Evolutionary conservation across 306 rosid genomes (phyloP).

Genomic region (Ziziphus jujuba): DNA sequence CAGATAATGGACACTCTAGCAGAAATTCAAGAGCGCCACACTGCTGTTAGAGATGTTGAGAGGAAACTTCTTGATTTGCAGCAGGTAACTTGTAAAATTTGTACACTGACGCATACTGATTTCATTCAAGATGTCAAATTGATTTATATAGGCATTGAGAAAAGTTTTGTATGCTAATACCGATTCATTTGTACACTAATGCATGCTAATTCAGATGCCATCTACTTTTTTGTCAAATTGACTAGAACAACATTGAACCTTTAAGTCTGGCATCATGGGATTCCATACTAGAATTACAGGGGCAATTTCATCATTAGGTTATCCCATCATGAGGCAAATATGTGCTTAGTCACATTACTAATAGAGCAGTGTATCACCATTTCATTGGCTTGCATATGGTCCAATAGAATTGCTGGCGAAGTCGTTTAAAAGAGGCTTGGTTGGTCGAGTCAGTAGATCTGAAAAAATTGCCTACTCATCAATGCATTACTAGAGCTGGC

Average conservation of each 20-base stretch:
- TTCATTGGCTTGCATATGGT: background rate
- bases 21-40: constrained; percentile 95
- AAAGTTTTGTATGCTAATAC: too few species aligned
- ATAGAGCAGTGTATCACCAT: background rate
- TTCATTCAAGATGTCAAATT: constrained; percentile 6
- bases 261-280: background rate
- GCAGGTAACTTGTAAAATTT: constrained; percentile 50
- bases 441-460: background rate
- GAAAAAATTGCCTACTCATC: background rate
- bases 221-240: background rate
- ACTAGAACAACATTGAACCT: background rate
- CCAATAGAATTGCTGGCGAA: background rate
- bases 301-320: background rate
- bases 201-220: background rate
- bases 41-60: constrained; percentile 89
- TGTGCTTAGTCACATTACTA: background rate
- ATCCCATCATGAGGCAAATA: background rate
- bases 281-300: background rate
- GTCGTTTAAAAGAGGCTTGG: background rate
- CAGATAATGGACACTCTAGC: constrained; percentile 89
- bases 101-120: constrained; percentile 12
- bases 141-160: background rate
- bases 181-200: background rate
- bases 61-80: constrained; percentile 87
- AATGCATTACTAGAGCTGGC: background rate